Evolutionary conservation across 495 filamentous ascomycete genomes (phyloP).

Genomic region (Aspergillus kassunensis): DNA sequence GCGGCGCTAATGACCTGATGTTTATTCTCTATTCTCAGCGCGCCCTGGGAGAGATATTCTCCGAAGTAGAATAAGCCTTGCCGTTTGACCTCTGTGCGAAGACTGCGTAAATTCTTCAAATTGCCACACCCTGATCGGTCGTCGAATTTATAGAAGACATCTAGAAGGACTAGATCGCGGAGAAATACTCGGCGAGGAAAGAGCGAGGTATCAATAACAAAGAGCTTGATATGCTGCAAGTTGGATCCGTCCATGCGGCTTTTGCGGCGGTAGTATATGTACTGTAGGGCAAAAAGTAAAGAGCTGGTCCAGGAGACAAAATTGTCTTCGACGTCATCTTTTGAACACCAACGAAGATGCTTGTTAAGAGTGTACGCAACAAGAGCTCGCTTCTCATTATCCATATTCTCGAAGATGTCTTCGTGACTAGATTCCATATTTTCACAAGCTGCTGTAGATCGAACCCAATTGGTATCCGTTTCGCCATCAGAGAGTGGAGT

Average conservation of each 20-base stretch:
- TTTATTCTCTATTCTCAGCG: slow-evolving; percentile 13
- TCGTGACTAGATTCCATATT: background rate
- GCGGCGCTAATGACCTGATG: slow-evolving; percentile 3
- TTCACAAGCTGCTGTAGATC: slow-evolving; percentile 7
- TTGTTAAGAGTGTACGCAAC: slow-evolving; percentile 7
- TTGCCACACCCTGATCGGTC: background rate
- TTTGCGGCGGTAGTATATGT: slow-evolving; percentile 21
- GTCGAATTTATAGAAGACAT: slow-evolving; percentile 16
- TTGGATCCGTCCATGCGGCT: slow-evolving; percentile 1
- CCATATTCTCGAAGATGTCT: slow-evolving; percentile 17
- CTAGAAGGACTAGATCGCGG: slow-evolving; percentile 22
- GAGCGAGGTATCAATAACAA: slow-evolving; percentile 23
- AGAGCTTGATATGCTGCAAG: slow-evolving; percentile 25
- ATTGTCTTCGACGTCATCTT: slow-evolving; percentile 9
- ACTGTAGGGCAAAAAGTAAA: slow-evolving; percentile 31
- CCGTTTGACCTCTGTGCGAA: background rate
- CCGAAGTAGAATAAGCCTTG: slow-evolving; percentile 21
- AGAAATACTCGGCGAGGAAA: slow-evolving; percentile 28
- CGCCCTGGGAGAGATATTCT: slow-evolving; percentile 34
- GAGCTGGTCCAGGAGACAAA: slow-evolving; percentile 37
- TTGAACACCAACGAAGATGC: background rate
- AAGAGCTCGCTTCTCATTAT: slow-evolving; percentile 7
- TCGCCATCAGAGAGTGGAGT: slow-evolving; percentile 10
- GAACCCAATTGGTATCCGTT: slow-evolving; percentile 18
- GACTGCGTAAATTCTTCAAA: slow-evolving; percentile 10